Evolutionary conservation across 2,329 filamentous ascomycete species (phyloP), one percentile per base, ranked within the genome.

Genomic region (Simplicillium aogashimaense): DNA sequence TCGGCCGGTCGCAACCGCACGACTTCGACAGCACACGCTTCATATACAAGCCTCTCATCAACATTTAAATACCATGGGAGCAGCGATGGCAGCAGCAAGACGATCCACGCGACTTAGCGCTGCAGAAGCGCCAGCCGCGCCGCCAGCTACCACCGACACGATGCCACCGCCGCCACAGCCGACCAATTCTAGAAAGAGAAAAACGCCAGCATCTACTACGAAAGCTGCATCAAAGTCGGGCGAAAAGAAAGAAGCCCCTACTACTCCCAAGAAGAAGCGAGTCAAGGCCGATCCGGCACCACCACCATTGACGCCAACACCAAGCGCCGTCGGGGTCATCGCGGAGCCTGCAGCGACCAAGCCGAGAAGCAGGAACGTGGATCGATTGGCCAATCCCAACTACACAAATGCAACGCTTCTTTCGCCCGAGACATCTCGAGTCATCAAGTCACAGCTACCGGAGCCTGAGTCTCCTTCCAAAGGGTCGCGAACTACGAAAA

Each of bases 341-440:
- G 56, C 57, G 30, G 35, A 40, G 29, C 36, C 43, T 11, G 56
- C 62, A 34, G 44, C 58, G 8, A 49, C 45, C 25, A 70, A 64
- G 41, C 63, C 65, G 35, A 63, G 54, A 28, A 58, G 64, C 16
- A 56, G 58, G 12, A 60, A 60, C 2, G 60, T 72, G 29, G 59
- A 67, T 38, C 72, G 81, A 17, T 70, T 82, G 2, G 81, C 78
- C 12, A 69, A 79, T 46, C 77, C 81, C 0, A 72, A 73, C 47
- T 62, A 66, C 12, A 83, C 81, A 34, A 86, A 87, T 55, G 83
- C 82, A 1, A 70, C 76, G 1, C 66, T 89, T 9, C 60, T 85
- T n/a, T 86, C 83, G 0, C 82, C 83, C 2, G 74, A 80, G 53
- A 80, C 81, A 3, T 83, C 78, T 3, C 70, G 76, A 35, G 54